phyloP scores from a whole-genome alignment of 352 stramenopile genomes.

The Phytophthora sp. region DNA sequence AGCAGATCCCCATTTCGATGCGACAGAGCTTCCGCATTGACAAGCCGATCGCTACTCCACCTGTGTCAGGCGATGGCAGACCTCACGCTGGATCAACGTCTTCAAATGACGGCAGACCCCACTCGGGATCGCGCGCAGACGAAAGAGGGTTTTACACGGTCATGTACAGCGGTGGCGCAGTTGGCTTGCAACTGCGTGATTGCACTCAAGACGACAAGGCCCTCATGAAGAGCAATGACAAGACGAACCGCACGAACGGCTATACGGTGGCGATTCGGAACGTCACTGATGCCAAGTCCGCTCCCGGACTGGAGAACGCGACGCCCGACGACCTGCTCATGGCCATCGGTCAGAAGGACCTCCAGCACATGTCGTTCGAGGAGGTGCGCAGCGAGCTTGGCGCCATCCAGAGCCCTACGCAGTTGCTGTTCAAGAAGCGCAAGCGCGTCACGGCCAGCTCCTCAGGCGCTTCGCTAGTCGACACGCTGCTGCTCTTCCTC shows the following conservation, averaged over 20 bases:
- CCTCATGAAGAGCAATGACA: constrained; percentile 52
- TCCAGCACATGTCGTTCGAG: constrained; percentile 71
- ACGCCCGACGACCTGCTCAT: constrained; percentile 68
- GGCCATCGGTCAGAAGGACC: constrained; percentile 65
- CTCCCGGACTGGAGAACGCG: constrained; percentile 59
- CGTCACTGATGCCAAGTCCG: constrained; percentile 53
- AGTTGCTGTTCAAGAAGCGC: constrained; percentile 73
- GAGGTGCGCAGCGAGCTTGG: constrained; percentile 56
- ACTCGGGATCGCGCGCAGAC: constrained; percentile 27
- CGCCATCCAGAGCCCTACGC: constrained; percentile 49
- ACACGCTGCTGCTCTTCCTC: constrained; percentile 74
- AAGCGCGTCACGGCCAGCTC: constrained; percentile 39
- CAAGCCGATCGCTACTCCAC: constrained; percentile 25
- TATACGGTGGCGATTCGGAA: constrained; percentile 69
- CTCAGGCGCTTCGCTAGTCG: constrained; percentile 50
- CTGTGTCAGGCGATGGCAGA: constrained; percentile 2
- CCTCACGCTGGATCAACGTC: constrained; percentile 19
- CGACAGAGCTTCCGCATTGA: constrained; percentile 72
- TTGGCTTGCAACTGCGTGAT: constrained; percentile 54
- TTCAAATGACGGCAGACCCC: constrained; percentile 19
- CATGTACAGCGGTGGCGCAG: constrained; percentile 56
- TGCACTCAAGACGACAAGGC: constrained; percentile 48
- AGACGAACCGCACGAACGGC: constrained; percentile 66
- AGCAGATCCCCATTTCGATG: constrained; percentile 45
- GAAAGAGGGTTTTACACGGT: constrained; percentile 74